Conservation (phyloP, 169 alveolate genomes). For the Sarcocystis neurona region DNA sequence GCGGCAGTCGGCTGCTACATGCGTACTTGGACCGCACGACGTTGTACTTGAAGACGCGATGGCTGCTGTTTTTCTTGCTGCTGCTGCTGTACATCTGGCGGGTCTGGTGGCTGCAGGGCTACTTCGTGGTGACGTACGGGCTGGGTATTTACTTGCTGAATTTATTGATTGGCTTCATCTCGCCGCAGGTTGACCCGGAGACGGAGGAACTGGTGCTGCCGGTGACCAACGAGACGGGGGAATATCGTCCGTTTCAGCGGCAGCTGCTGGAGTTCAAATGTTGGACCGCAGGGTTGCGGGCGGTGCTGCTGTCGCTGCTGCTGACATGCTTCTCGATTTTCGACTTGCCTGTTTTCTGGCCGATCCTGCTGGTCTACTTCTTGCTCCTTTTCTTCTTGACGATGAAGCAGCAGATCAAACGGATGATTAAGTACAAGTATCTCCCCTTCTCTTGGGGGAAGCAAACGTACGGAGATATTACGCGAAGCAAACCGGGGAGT, state of each 20-base stretch:
- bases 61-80: conserved; percentile 67
- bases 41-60: conserved; percentile 74
- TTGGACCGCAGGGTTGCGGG: conserved; percentile 77
- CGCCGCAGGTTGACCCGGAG: conserved; percentile 85
- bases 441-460: conserved; percentile 82
- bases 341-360: conserved; percentile 89
- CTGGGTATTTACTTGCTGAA: conserved; percentile 81
- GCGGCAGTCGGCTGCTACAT: background rate
- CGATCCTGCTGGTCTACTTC: conserved; percentile 82
- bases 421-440: conserved; percentile 76
- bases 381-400: conserved; percentile 79
- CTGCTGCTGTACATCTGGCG: conserved; percentile 66
- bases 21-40: conserved; percentile 71
- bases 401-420: conserved; percentile 81
- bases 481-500: conserved; percentile 77
- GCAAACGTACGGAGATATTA: conserved; percentile 77
- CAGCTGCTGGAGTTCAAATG: conserved; percentile 82
- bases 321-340: conserved; percentile 73
- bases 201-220: conserved; percentile 85
- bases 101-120: conserved; percentile 72
- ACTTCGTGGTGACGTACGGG: conserved; percentile 83
- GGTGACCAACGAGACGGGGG: conserved; percentile 71
- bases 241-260: conserved; percentile 83
- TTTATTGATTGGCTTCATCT: conserved; percentile 82
- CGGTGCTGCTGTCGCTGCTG: conserved; percentile 68